Percentiles rank a stretch among this genome's conserved stretches.
Conservation (phyloP, 1,284 basidiomycete species). For the Pholiota adiposa region DNA sequence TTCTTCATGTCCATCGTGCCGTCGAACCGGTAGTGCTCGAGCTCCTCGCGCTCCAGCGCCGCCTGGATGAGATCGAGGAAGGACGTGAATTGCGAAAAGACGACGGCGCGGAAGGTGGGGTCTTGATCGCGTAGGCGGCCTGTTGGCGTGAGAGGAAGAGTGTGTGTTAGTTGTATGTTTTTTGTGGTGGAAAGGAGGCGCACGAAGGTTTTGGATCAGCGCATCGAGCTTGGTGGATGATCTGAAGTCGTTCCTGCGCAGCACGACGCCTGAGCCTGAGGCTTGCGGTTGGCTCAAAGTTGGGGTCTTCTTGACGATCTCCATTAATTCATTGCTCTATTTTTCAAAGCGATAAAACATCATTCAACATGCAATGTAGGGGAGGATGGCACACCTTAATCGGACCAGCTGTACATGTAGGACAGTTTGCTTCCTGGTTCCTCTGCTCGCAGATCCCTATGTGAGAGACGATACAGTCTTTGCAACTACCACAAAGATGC, state of each 20-base stretch:
- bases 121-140: slow-evolving; percentile 71
- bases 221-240: slow-evolving; percentile 90
- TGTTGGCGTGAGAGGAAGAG: slow-evolving; percentile 27
- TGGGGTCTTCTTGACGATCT: slow-evolving; percentile 52
- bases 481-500: slow-evolving; percentile 58
- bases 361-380: neutral
- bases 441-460: slow-evolving; percentile 68
- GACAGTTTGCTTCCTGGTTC: slow-evolving; percentile 71
- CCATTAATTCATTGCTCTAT: slow-evolving; percentile 67
- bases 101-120: slow-evolving; percentile 81
- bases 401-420: slow-evolving; percentile 71
- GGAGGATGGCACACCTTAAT: slow-evolving; percentile 48
- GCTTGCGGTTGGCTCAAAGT: slow-evolving; percentile 41
- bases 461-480: slow-evolving; percentile 79
- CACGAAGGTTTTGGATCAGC: slow-evolving; percentile 69
- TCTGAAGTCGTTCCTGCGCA: slow-evolving; percentile 83
- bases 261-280: slow-evolving; percentile 49
- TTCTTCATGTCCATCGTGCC: slow-evolving; percentile 92
- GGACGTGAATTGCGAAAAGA: slow-evolving; percentile 88
- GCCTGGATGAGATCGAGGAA: slow-evolving; percentile 85
- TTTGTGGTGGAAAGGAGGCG: too few species aligned
- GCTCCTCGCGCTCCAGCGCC: slow-evolving; percentile 74
- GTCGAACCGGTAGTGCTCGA: slow-evolving; percentile 87
- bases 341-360: too few species aligned
- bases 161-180: too few species aligned